phyloP scores from a whole-genome alignment of 1,284 basidiomycete genomes.

The Irpex sp. region DNA sequence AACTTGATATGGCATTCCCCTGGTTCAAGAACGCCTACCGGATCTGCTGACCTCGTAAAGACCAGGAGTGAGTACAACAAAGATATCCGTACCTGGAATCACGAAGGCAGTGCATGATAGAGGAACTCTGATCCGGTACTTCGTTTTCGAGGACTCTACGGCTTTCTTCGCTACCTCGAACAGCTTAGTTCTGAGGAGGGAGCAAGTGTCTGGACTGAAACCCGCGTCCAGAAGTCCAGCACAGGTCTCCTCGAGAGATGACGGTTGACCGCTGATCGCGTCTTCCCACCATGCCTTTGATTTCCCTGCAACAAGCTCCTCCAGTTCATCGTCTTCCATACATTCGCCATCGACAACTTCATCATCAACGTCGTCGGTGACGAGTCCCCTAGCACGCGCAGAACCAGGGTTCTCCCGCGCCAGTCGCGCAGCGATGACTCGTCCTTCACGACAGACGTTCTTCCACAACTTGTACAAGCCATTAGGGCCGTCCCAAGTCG shows the following conservation, averaged over 20 bases:
- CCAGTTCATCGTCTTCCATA: slow-evolving; percentile 15
- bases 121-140: slow-evolving; percentile 28
- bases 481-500: slow-evolving; percentile 24
- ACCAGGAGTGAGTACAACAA: slow-evolving; percentile 2
- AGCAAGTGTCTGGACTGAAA: slow-evolving; percentile 30
- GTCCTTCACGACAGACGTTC: slow-evolving; percentile 28
- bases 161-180: slow-evolving; percentile 29
- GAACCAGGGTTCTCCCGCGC: slow-evolving; percentile 27
- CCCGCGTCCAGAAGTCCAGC: slow-evolving; percentile 35
- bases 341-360: slow-evolving; percentile 6
- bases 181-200: slow-evolving; percentile 34
- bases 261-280: slow-evolving; percentile 37
- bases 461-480: slow-evolving; percentile 29
- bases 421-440: slow-evolving; percentile 28
- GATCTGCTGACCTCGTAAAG: slow-evolving; percentile 26
- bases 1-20: slow-evolving; percentile 38
- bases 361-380: slow-evolving; percentile 16
- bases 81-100: slow-evolving; percentile 32
- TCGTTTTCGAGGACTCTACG: slow-evolving; percentile 21
- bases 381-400: slow-evolving; percentile 26
- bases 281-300: slow-evolving; percentile 35
- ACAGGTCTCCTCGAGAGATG: slow-evolving; percentile 37
- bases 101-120: slow-evolving; percentile 38
- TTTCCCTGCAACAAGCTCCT: slow-evolving; percentile 12
- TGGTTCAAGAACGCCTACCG: slow-evolving; percentile 30